Base-by-base conservation (phyloP, 2,329 filamentous ascomycete species). In the Ceratocystis cacaofunesta region DNA sequence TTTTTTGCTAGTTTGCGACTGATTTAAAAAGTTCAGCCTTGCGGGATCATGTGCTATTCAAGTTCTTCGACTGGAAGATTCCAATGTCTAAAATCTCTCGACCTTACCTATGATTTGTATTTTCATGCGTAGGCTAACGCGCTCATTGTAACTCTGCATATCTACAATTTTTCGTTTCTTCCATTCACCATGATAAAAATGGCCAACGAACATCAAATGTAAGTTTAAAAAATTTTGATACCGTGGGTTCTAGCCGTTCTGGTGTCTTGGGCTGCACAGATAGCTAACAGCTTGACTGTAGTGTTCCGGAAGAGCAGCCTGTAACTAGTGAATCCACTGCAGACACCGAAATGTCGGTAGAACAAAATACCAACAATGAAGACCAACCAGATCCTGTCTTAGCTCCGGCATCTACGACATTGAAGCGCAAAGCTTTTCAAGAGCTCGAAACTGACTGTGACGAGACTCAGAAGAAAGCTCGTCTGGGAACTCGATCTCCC, bases 361-460 rank as follows among this genome's bases (percentile, higher is more conserved):
- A 30, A 5, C 19, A 48, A n/a, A 22, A 30, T 41, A 10, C 22
- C 3, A 46, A 41, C 36, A 41, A 52, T 8, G 44, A 30, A 10
- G 43, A 62, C 30, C 36, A 30, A 43, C 10, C 32, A 7, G 52
- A 32, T 12, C 57, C 61, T 19, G 44, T 28, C 28, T 15, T 52
- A 8, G 30, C 25, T 19, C 19, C 28, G 8, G 36, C 61, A n/a
- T 19, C 28, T 5, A 17, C 48, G 17, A 60, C 63, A 28, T 43
- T 63, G 4, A 67, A 67, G 63, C 66, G 66, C 66, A 65, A 65
- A 36, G 66, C 66, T 32, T 65, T 32, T 50, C 30, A 44, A 36
- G 63, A 65, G n/a, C 50, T 61, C 63, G 60, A 12, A 44, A 17
- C 48, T 12, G 22, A 30, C 41, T 17, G 19, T 12, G 61, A 60